Base-by-base conservation (phyloP, 768 basidiomycete species). In the Agrocybe praecox region DNA sequence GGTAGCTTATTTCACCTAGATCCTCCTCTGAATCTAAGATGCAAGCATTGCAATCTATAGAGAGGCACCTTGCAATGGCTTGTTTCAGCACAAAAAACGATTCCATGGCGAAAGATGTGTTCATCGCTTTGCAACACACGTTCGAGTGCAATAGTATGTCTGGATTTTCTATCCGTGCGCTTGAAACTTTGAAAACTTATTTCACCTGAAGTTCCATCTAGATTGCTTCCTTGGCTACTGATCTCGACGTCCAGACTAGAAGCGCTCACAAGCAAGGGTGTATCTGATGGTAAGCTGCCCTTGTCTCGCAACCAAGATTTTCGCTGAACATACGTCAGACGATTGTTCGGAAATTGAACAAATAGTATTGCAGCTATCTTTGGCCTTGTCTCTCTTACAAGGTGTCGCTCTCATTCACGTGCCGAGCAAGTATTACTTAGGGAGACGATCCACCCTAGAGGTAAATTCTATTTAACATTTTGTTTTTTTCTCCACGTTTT, bases 101-200 rank as follows among this genome's bases (percentile, higher is more conserved):
- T 17, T 71, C 75, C 17, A 77, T 76, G 24, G 78, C 79, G 9
- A 75, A 85, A 60, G 75, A 78, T 34, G 70, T 73, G 46, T 90
- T 92, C 69, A 67, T 87, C 18, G 77, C 82, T 10, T 72, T 92
- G 42, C 92, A 94, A 67, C 84, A 89, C 62, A 84, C 84, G 0
- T 93, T 94, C 62, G 89, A 94, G 68, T 91, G 88, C 70, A 94
- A 94, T 65, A 76, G 92, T 92, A 62, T 57, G 89, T 51, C 21
- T 52, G 11, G 15, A 47, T 40, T 33, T 15, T 7, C 49, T 46
- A 26, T n/a, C 53, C 36, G 17, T 49, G n/a, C 36, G 29, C 1
- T 17, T 44, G 44, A 21, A 36, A 24, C 2, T 19, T 49, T 11
- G 26, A 4, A 18, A 50, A 24, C 46, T 53, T 48, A 58, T 36